Evolutionary conservation across 768 basidiomycete genomes (phyloP).

Genomic region (Xerocomus spinulosus): DNA sequence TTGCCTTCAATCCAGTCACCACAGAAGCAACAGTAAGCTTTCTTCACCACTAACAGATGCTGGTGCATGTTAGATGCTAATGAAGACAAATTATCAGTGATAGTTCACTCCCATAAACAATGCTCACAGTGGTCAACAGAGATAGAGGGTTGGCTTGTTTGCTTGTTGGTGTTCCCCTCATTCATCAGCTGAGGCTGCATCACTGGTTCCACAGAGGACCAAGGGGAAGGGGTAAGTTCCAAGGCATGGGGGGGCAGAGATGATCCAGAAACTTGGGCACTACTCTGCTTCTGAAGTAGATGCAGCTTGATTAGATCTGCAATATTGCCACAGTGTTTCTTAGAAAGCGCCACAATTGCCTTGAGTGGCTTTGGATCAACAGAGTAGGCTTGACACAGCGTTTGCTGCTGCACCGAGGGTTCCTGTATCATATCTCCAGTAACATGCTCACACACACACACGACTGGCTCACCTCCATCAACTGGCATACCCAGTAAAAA

Average conservation of each 20-base stretch:
- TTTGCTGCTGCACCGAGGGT: constrained; percentile 18
- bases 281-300: constrained; percentile 4
- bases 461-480: constrained; percentile 31
- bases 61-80: too few relatives aligned
- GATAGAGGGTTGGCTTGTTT: too few relatives aligned
- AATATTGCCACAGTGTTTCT: constrained; percentile 24
- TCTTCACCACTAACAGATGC: too few relatives aligned
- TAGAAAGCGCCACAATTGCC: constrained; percentile 14
- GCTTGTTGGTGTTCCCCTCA: too few relatives aligned
- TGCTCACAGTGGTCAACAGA: too few relatives aligned
- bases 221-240: constrained; percentile 3
- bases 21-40: too few relatives aligned
- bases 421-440: constrained; percentile 12
- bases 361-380: constrained; percentile 17
- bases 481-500: constrained; percentile 45
- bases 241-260: background rate
- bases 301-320: constrained; percentile 21
- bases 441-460: background rate
- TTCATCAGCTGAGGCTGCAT: constrained; percentile 13
- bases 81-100: too few relatives aligned
- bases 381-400: constrained; percentile 15
- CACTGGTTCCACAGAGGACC: constrained; percentile 16
- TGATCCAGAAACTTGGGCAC: background rate
- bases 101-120: too few relatives aligned
- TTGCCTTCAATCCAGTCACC: too few relatives aligned